Base-by-base conservation (phyloP, 73 alveolate species). In the Paramecium octaurelia region DNA sequence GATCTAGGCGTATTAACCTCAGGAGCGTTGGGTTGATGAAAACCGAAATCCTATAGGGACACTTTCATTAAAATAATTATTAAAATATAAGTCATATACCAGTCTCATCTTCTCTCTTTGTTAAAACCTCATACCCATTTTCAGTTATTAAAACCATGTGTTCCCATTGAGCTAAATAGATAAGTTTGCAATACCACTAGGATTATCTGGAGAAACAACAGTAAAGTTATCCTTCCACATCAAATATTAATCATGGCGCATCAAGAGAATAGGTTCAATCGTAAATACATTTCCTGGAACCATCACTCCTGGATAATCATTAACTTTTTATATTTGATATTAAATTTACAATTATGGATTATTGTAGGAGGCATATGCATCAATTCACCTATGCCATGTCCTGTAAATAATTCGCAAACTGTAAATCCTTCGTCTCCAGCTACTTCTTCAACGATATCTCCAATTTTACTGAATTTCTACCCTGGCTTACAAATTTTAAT, bases 281-380 rank as follows among this genome's bases (percentile, higher is more conserved):
- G 99, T 98, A 89, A 98, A 98, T 10, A 97, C 98, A 97, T 95
- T 97, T 11, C 99, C 99, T 14, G 97, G 97, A 59, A 93, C 95
- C 98, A 98, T 97, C 38, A 58, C 86, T 2, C 84, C 86, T 2
- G 90, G 90, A 23, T 71, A 59, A 44, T 89, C 94, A 89, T 77
- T 46, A 8, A 59, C 86, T 38, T 58, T 8, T 88, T 95, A 16
- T 58, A 59, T 69, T 16, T 84, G 57, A 18, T 18, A 54, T 16
- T 48, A 48, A 48, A 44, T 12, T 92, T 95, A 58, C 92, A 92
- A 93, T 94, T 93, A 86, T 96, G 99, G 58, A 92, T 89, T 2
- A 98, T 94, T 71, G 93, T 94, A 1, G 99, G 99, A 14, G 98
- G 95, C 94, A 96, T 94, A 64, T 98, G 99, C 94, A 98, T 93